Percentiles rank a stretch among this genome's conserved stretches.
Evolutionary conservation across 371 early-diverging fungal species (phyloP).

Genomic region (Syncephalastrum sp.): DNA sequence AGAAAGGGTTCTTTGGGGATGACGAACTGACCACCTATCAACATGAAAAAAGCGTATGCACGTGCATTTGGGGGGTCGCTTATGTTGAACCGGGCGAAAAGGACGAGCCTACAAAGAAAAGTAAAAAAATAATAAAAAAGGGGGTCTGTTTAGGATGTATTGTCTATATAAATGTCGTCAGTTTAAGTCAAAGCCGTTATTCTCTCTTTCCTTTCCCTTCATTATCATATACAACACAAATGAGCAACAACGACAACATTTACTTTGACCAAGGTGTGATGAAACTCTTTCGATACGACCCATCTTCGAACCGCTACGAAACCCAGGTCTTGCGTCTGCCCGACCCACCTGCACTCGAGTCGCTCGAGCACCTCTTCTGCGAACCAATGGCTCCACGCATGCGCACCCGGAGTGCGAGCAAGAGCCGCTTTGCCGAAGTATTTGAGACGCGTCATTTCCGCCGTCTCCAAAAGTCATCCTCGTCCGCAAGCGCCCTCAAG

Average conservation of each 20-base stretch:
- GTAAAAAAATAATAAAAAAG: too few relatives aligned
- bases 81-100: too few relatives aligned
- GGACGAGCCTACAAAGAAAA: too few relatives aligned
- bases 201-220: constrained; percentile 17
- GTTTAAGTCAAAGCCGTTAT: constrained; percentile 7
- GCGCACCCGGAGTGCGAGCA: neutral
- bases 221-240: neutral
- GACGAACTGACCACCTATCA: too few relatives aligned
- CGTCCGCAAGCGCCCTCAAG: neutral
- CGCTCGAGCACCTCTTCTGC: constrained; percentile 28
- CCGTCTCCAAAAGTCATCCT: too few relatives aligned
- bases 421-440: constrained; percentile 3
- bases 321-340: constrained; percentile 26
- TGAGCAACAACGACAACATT: constrained; percentile 13
- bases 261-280: constrained; percentile 33
- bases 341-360: constrained; percentile 24
- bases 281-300: constrained; percentile 31
- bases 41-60: too few relatives aligned
- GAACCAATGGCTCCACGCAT: constrained; percentile 1
- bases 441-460: neutral
- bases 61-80: too few relatives aligned
- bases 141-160: too few relatives aligned
- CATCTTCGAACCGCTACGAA: constrained; percentile 23
- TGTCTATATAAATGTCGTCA: constrained; percentile 5
- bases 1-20: too few relatives aligned